phyloP scores from a whole-genome alignment of 164 flowering plant genomes.

The Aristolochia fimbriata region DNA sequence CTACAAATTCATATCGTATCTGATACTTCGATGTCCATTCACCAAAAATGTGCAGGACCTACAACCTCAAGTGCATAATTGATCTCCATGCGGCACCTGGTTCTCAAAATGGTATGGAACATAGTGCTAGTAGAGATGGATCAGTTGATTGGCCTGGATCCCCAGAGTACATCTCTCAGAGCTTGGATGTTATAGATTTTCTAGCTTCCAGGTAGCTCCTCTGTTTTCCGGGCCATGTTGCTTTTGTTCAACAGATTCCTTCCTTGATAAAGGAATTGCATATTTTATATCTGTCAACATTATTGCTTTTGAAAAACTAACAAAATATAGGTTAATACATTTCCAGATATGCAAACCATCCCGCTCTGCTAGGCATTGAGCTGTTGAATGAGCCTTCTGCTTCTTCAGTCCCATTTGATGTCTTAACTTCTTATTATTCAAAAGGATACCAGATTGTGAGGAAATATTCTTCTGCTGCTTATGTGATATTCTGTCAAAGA shows the following conservation, averaged over 20 bases:
- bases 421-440: slow-evolving; percentile 53
- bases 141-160: slow-evolving; percentile 57
- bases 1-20: neutral
- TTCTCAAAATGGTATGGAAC: slow-evolving; percentile 92
- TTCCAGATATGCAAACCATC: slow-evolving; percentile 67
- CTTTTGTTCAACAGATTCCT: too few relatives aligned
- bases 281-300: neutral
- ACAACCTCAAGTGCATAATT: slow-evolving; percentile 65
- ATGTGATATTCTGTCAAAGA: slow-evolving; percentile 78
- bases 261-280: neutral
- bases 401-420: slow-evolving; percentile 48
- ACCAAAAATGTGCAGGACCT: slow-evolving; percentile 34
- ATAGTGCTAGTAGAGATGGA: slow-evolving; percentile 89
- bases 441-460: slow-evolving; percentile 68
- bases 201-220: slow-evolving; percentile 57
- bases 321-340: neutral
- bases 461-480: slow-evolving; percentile 55
- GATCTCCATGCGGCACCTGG: slow-evolving; percentile 97
- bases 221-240: neutral
- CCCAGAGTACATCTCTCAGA: slow-evolving; percentile 46
- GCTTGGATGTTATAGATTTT: slow-evolving; percentile 65
- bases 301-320: slow-evolving; percentile 2
- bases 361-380: slow-evolving; percentile 75
- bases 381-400: slow-evolving; percentile 82
- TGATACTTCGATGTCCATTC: neutral